Base-by-base conservation (phyloP, 176 grass and related monocot species). In the Aegilops tauschii region DNA sequence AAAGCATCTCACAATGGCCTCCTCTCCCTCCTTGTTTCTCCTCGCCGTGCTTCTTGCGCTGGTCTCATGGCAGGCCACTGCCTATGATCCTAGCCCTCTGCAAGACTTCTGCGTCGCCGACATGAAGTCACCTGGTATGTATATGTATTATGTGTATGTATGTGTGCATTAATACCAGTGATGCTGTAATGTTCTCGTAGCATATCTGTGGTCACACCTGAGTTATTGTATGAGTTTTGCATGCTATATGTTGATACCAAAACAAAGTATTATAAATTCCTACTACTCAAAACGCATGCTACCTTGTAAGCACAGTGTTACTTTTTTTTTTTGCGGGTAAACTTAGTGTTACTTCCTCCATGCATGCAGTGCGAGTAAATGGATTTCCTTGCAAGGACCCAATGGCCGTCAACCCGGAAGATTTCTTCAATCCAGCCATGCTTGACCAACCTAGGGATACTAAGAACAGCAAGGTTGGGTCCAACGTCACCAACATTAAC, bases 381-480 rank as follows among this genome's bases (percentile, higher is more conserved):
- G 78, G 78, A 23, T 80, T 80, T 29, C 12, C 21, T 37, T 82
- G 80, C 80, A 82, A 82, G 65, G 65, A 82, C 47, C 65, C 80
- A 8, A 82, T 70, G 65, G 31, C 44, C 10, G 80, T 82, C 30
- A 82, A 6, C 12, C 5, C 47, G 2, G 80, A 82, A 1, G 80
- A 82, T 66, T 82, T 82, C 80, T 82, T 82, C 65, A 82, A 82
- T 44, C 10, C 37, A 73, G 69, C 69, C 69, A 73, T 73, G 69
- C 69, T 73, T 73, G 69, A 73, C 11, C 37, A 44, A 14, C 21
- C 69, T 12, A 73, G 69, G 37, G 69, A 42, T 23, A 73, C 69
- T 12, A 73, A 25, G 69, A 73, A 73, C 36, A 71, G 69, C 69
- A 73, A 73, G 69, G 69, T 44, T 5, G 36, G 69, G 7, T 69